Conservation (phyloP, 306 rosid genomes). For the Trichosanthes cucumerina region DNA sequence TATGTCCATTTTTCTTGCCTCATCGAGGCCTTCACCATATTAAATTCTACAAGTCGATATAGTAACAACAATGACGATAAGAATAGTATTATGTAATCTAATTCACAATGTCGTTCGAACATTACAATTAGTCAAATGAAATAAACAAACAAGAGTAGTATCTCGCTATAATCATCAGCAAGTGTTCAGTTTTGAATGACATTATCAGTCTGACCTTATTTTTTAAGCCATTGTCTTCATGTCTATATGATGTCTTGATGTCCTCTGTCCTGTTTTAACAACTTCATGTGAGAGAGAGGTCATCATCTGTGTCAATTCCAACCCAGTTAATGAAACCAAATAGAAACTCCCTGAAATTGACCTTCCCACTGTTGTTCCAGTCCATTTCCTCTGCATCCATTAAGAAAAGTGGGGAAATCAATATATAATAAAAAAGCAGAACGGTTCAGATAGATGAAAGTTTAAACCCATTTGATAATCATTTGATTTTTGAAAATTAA, state of each 20-base stretch:
- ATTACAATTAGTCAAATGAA: neutral
- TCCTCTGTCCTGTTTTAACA: neutral
- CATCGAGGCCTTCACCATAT: neutral
- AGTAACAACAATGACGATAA: neutral
- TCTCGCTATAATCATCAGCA: neutral
- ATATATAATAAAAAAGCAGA: neutral
- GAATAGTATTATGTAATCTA: neutral
- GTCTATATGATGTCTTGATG: neutral
- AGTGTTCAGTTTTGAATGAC: neutral
- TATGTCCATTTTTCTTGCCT: neutral
- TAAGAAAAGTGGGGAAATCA: neutral
- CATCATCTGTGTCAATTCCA: slow-evolving; percentile 66
- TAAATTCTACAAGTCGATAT: neutral
- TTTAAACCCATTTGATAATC: neutral
- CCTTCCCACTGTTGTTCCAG: slow-evolving; percentile 72
- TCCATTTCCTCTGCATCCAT: slow-evolving; percentile 66
- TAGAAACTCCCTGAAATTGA: slow-evolving; percentile 72
- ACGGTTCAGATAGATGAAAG: neutral
- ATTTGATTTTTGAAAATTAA: neutral
- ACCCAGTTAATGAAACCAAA: slow-evolving; percentile 79
- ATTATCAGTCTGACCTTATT: slow-evolving; percentile 3
- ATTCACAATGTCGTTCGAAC: neutral
- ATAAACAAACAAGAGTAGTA: neutral
- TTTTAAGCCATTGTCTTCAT: neutral
- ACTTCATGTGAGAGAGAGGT: slow-evolving; percentile 16